Evolutionary conservation across 2,329 filamentous ascomycete species (phyloP), one percentile per base, ranked within the genome.

Genomic region (Trichoderma sp.): DNA sequence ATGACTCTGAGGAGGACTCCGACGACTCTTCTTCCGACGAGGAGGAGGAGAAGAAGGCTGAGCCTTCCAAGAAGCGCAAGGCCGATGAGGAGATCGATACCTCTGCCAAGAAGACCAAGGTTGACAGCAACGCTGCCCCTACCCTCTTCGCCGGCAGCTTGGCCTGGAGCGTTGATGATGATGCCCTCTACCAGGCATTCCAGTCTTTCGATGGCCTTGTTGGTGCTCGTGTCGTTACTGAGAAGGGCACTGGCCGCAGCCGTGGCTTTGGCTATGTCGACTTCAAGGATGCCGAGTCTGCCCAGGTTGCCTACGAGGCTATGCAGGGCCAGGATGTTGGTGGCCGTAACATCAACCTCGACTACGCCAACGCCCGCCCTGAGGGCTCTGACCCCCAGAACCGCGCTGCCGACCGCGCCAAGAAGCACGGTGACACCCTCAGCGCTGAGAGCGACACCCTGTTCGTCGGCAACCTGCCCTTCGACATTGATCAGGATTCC

Each of bases 191-290:
- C 76, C 88, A 91, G 77, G 92, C 95, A 81, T 97, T 98, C 85
- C 89, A 94, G 85, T 84, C 88, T 74, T 95, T 91, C 78, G 91
- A 91, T 74, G 92, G 92, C 78, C 86, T 97, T 71, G 84, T 85
- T 75, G 88, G 89, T 77, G 92, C 91, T 75, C 92, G 93, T 77
- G 90, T 97, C 79, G 93, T 97, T 81, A 95, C 90, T 77, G 93
- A 97, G 85, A 91, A 91, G 81, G 89, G 91, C 70, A 88, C 87
- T 78, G 93, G 93, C 78, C 92, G 93, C 79, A 95, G 94, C 82
- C 94, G 94, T 84, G 95, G 93, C 75, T 97, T 97, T 82, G 95
- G 95, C 73, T 98, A 97, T 81, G 93, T 97, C 77, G 94, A 97
- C 85, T 97, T 95, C 83, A 85, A 86, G 79, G 88, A 86, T 76